These are phyloP conservation scores for Leavenworthia alabamica DNA, from an alignment of 345 rosid species.

Conservation along the genomic window DNA sequence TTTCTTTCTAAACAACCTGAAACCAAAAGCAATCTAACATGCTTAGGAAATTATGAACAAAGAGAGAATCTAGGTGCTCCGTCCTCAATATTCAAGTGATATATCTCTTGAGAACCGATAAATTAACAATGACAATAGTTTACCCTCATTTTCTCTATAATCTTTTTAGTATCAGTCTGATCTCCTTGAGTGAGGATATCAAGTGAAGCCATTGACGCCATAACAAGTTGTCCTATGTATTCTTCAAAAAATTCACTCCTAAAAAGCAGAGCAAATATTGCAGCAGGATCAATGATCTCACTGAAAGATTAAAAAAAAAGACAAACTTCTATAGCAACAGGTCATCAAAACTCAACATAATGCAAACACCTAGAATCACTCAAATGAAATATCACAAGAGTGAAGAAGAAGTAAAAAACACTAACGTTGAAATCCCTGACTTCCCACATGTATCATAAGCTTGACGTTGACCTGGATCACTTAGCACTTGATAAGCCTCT, in stretches of 20 bases:
- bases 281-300: slow-evolving; percentile 83
- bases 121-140: background rate
- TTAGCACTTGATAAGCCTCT: slow-evolving; percentile 96
- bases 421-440: slow-evolving; percentile 92
- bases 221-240: slow-evolving; percentile 84
- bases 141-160: slow-evolving; percentile 74
- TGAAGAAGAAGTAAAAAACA: slow-evolving; percentile 33
- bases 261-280: slow-evolving; percentile 85
- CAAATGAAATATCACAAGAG: background rate
- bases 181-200: slow-evolving; percentile 41
- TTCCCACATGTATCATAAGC: slow-evolving; percentile 89
- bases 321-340: background rate
- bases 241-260: slow-evolving; percentile 96
- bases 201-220: slow-evolving; percentile 81
- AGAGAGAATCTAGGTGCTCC: background rate
- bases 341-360: background rate
- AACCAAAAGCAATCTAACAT: slow-evolving; percentile 13
- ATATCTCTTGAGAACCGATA: background rate
- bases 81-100: background rate
- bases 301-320: slow-evolving; percentile 34
- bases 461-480: slow-evolving; percentile 85
- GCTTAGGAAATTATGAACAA: background rate
- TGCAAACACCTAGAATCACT: background rate
- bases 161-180: slow-evolving; percentile 47
- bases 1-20: slow-evolving; percentile 91